A percentile compares a stretch with the other conserved stretches of the same genome.
phyloP scores from a whole-genome alignment of 2,329 filamentous ascomycete species.

The Clarireedia monteithiana region DNA sequence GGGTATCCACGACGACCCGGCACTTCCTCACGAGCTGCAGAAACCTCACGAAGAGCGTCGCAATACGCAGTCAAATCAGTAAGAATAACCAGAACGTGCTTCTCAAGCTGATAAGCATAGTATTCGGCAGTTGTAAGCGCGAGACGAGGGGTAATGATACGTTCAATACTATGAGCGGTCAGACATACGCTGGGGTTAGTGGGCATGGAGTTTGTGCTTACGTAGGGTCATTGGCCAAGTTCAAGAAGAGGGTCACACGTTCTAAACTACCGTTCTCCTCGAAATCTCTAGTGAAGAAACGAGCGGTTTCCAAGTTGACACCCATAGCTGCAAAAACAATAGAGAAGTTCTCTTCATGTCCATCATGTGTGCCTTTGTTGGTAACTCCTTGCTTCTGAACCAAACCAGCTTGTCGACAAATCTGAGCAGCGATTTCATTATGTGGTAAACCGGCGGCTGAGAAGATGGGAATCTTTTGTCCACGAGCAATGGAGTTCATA shows the following conservation, averaged over 20 bases:
- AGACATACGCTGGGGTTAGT: conserved; percentile 2
- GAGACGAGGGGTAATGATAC: conserved; percentile 98
- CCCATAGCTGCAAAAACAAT: conserved; percentile 99
- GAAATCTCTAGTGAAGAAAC: conserved; percentile 98
- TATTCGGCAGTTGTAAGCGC: conserved; percentile 98
- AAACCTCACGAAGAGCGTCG: conserved; percentile 97
- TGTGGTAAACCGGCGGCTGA: conserved; percentile 96
- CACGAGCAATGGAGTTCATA: conserved; percentile 96
- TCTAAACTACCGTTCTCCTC: conserved; percentile 99
- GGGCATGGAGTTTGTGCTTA: conserved; percentile 39
- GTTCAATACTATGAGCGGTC: conserved; percentile 66
- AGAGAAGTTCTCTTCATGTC: conserved; percentile 98
- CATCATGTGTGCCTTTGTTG: conserved; percentile 93
- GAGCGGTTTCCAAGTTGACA: conserved; percentile 98
- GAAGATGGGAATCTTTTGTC: conserved; percentile 99
- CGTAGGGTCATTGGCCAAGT: conserved; percentile 98
- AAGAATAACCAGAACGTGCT: conserved; percentile 97
- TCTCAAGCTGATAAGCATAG: conserved; percentile 99
- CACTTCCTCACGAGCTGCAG: conserved; percentile 95
- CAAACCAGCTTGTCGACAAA: conserved; percentile 92
- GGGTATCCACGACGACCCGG: conserved; percentile 98
- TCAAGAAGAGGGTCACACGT: conserved; percentile 93
- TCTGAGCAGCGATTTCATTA: conserved; percentile 98
- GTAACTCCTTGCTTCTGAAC: conserved; percentile 69
- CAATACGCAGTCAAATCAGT: conserved; percentile 98